phyloP scores from a whole-genome alignment of 192 early-diverging fungal species.

The Pecoramyces ruminantium region DNA sequence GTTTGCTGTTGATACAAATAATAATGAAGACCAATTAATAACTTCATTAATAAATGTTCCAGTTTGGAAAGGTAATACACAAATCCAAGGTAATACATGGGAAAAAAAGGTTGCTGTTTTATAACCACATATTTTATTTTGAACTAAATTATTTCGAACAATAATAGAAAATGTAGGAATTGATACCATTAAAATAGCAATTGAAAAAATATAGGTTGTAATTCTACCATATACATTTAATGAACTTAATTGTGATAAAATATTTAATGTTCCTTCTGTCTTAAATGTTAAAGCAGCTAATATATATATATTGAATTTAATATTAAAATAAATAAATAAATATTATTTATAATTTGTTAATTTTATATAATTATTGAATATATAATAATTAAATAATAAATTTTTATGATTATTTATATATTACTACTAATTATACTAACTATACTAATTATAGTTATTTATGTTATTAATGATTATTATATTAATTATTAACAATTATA shows the following conservation, averaged over 20 bases:
- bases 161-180: slow-evolving; percentile 31
- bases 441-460: too few species aligned
- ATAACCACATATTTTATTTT: slow-evolving; percentile 16
- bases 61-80: slow-evolving; percentile 21
- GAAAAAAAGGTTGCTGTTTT: slow-evolving; percentile 5
- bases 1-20: slow-evolving; percentile 30
- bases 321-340: too few species aligned
- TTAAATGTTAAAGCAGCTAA: background rate
- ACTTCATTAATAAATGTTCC: slow-evolving; percentile 14
- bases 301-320: too few species aligned
- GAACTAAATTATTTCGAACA: slow-evolving; percentile 19
- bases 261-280: slow-evolving; percentile 12
- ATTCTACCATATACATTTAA: slow-evolving; percentile 12
- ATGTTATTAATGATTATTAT: too few species aligned
- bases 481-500: too few species aligned
- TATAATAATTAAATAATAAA: too few species aligned
- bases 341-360: too few species aligned
- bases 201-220: slow-evolving; percentile 19
- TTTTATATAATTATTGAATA: too few species aligned
- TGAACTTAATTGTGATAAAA: slow-evolving; percentile 6
- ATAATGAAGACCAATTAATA: slow-evolving; percentile 26
- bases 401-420: too few species aligned
- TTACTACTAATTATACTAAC: too few species aligned
- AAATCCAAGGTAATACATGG: slow-evolving; percentile 24
- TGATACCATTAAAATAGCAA: slow-evolving; percentile 28